Percentiles rank a stretch among this genome's conserved stretches.
Conservation (phyloP, 495 filamentous ascomycete species). For the Acidomyces sp. region DNA sequence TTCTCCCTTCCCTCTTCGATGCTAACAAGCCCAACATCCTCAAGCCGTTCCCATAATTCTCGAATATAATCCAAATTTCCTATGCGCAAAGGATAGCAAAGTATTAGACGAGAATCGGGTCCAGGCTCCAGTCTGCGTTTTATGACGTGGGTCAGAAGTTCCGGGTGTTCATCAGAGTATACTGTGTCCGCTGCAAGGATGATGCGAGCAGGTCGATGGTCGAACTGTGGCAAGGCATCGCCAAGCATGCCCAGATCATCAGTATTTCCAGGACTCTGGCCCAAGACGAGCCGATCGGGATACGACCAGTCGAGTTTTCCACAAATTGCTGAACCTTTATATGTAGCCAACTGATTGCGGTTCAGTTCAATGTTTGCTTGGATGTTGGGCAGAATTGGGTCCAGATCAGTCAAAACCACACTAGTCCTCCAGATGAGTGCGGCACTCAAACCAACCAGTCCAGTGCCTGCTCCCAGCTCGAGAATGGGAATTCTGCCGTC, state of each 20-base stretch:
- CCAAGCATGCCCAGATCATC: too few relatives aligned
- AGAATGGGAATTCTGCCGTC: neutral
- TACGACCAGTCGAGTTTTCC: slow-evolving; percentile 17
- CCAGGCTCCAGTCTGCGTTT: slow-evolving; percentile 5
- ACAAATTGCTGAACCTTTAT: slow-evolving; percentile 7
- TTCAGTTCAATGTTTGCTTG: slow-evolving; percentile 16
- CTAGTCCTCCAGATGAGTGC: slow-evolving; percentile 7
- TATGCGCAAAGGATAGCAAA: slow-evolving; percentile 20
- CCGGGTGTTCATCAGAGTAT: slow-evolving; percentile 19
- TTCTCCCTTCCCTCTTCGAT: slow-evolving; percentile 12
- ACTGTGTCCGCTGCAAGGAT: slow-evolving; percentile 18
- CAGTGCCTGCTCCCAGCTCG: slow-evolving; percentile 20
- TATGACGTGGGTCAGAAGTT: slow-evolving; percentile 10
- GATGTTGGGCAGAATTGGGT: slow-evolving; percentile 7
- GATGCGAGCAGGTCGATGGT: too few relatives aligned
- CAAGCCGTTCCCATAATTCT: slow-evolving; percentile 18
- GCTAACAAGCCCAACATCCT: slow-evolving; percentile 8
- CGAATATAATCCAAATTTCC: slow-evolving; percentile 20
- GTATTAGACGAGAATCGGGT: slow-evolving; percentile 6
- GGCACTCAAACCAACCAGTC: slow-evolving; percentile 17
- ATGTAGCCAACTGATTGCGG: neutral
- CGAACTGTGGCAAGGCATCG: too few relatives aligned
- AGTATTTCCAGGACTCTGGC: too few relatives aligned
- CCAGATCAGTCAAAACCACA: slow-evolving; percentile 14
- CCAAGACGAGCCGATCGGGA: slow-evolving; percentile 6